Evolutionary conservation across 768 basidiomycete genomes (phyloP).

Genomic region (Tephrocybe sp.): DNA sequence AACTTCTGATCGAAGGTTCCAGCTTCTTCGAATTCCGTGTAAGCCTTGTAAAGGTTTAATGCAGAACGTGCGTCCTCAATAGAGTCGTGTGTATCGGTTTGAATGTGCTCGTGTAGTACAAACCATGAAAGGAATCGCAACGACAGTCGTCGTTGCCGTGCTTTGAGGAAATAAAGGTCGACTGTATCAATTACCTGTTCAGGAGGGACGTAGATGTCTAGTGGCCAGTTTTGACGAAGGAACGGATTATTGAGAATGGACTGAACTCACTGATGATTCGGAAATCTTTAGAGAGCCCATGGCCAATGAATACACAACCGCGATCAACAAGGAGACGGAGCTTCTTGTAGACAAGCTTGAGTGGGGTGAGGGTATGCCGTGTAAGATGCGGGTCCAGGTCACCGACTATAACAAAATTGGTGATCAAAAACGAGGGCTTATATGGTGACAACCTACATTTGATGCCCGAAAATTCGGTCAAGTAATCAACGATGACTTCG

Average conservation of each 20-base stretch:
- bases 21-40: slow-evolving; percentile 70
- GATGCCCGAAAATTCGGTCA: slow-evolving; percentile 97
- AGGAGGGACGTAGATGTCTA: slow-evolving; percentile 95
- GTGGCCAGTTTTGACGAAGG: neutral
- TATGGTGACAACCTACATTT: slow-evolving; percentile 57
- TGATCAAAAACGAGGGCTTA: slow-evolving; percentile 6
- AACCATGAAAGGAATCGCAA: slow-evolving; percentile 94
- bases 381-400: slow-evolving; percentile 88
- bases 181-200: slow-evolving; percentile 97
- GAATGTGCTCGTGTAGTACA: slow-evolving; percentile 88
- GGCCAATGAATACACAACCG: slow-evolving; percentile 96
- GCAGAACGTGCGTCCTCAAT: slow-evolving; percentile 95
- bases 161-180: slow-evolving; percentile 86
- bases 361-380: slow-evolving; percentile 85
- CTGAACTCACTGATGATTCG: slow-evolving; percentile 87
- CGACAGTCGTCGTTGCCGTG: slow-evolving; percentile 84
- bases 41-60: slow-evolving; percentile 80
- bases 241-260: neutral
- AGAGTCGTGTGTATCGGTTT: slow-evolving; percentile 95
- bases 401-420: slow-evolving; percentile 56
- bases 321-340: slow-evolving; percentile 88
- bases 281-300: slow-evolving; percentile 97
- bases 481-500: slow-evolving; percentile 92
- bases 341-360: slow-evolving; percentile 99
- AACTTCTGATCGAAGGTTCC: slow-evolving; percentile 84